Evolutionary conservation across 2,329 filamentous ascomycete genomes (phyloP), one percentile per base, ranked within the genome.

Genomic region (Aspergillus pseudoglaucus): DNA sequence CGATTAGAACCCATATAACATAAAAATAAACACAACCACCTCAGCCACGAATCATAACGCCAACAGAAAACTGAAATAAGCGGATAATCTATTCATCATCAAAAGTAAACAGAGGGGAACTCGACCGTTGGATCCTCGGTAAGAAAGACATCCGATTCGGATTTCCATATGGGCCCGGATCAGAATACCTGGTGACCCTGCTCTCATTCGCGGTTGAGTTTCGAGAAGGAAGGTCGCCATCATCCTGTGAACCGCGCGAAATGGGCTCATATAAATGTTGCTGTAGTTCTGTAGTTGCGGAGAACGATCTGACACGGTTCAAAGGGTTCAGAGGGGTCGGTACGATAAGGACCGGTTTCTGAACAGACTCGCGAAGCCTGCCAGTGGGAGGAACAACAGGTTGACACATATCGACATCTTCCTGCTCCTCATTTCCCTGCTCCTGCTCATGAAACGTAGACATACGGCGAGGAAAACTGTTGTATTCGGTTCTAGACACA

Each of bases 321-420:
- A 35, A 35, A 35, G 33, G 33, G 17, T 17, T n/a, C 33, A 35
- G 14, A 35, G 33, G 15, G 7, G 8, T 35, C 33, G 33, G 15
- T 35, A 20, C 18, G 5, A 39, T 18, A 20, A 39, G 10, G 17
- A 39, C 37, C 4, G 37, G 37, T 18, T 39, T 39, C 17, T 39
- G 33, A 17, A 35, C 37, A 39, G 37, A 18, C 5, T 39, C 37
- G 46, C 41, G 18, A 17, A 45, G 40, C 41, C 49, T 37, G 22
- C 49, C 50, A 10, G 37, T 42, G 17, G 42, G 46, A 14, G 39
- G 45, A n/a, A 46, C 20, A 15, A 9, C 9, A 39, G 37, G 37
- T 39, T 4, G 15, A 6, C 17, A 10, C 8, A 20, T 20, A 4
- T 12, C 25, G 10, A 12, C 25, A 12, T 30, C 7, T 5, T 12